phyloP scores from a whole-genome alignment of 1,284 basidiomycete species.

The Ganoderma sinense region DNA sequence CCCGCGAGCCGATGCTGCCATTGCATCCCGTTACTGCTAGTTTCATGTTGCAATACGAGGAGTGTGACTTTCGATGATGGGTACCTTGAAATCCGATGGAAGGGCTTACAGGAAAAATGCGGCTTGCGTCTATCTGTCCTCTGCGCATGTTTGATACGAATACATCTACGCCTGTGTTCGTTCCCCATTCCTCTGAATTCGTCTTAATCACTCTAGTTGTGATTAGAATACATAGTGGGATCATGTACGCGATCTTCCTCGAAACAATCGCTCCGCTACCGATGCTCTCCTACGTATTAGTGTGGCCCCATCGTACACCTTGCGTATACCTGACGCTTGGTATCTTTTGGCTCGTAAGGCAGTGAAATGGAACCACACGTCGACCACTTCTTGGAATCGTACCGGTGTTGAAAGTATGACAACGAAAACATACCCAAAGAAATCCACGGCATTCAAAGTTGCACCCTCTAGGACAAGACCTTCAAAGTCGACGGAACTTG shows the following conservation, averaged over 20 bases:
- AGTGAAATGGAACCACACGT: neutral
- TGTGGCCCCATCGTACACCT: neutral
- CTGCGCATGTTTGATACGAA: neutral
- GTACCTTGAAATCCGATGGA: neutral
- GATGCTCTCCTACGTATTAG: neutral
- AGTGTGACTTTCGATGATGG: neutral
- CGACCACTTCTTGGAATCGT: no score
- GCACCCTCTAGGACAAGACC: no score
- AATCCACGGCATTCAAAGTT: no score
- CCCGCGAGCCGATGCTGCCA: conserved; percentile 63
- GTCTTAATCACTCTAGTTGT: neutral
- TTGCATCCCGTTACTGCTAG: conserved; percentile 70
- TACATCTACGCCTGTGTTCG: neutral
- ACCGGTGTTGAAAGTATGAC: no score
- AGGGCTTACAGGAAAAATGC: neutral
- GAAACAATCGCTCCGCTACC: neutral
- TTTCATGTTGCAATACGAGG: conserved; percentile 29
- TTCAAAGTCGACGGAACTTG: no score
- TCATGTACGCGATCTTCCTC: neutral
- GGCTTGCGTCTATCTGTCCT: neutral
- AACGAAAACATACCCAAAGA: no score
- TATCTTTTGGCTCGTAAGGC: neutral
- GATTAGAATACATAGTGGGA: neutral
- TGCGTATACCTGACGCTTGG: neutral
- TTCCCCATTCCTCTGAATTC: neutral